phyloP scores from a whole-genome alignment of 2,329 filamentous ascomycete genomes.

The Blumeria graminis region DNA sequence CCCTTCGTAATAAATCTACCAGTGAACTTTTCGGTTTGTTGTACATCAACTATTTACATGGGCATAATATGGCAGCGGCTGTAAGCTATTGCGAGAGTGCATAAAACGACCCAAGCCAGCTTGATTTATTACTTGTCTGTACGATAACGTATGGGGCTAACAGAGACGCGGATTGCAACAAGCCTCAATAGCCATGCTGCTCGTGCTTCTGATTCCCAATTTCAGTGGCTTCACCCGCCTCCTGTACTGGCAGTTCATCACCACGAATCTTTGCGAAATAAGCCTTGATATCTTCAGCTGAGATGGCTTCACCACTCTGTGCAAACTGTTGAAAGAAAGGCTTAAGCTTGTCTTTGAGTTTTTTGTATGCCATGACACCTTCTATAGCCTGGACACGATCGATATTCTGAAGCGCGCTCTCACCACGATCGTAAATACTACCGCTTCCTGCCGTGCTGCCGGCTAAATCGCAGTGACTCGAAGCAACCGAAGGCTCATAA shows the following conservation, averaged over 20 bases:
- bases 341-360: slow-evolving; percentile 88
- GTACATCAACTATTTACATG: too few relatives aligned
- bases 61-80: too few relatives aligned
- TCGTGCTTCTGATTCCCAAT: slow-evolving; percentile 18
- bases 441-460: slow-evolving; percentile 45
- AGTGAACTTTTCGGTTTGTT: too few relatives aligned
- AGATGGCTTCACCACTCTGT: slow-evolving; percentile 66
- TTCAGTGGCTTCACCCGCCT: slow-evolving; percentile 11
- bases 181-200: slow-evolving; percentile 19
- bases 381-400: slow-evolving; percentile 87
- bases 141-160: too few relatives aligned
- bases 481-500: slow-evolving; percentile 77
- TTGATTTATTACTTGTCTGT: too few relatives aligned
- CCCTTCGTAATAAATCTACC: too few relatives aligned
- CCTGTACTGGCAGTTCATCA: slow-evolving; percentile 34
- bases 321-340: slow-evolving; percentile 85
- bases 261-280: slow-evolving; percentile 90
- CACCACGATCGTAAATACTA: slow-evolving; percentile 71
- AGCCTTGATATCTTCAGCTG: slow-evolving; percentile 84
- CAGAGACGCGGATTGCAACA: too few relatives aligned
- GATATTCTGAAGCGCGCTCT: slow-evolving; percentile 74
- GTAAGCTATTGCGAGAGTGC: too few relatives aligned
- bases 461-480: slow-evolving; percentile 28
- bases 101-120: too few relatives aligned
- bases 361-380: slow-evolving; percentile 94